Evolutionary conservation across 768 basidiomycete genomes (phyloP), one percentile per base, ranked within the genome.

Genomic region (Tricholoma furcatifolium): DNA sequence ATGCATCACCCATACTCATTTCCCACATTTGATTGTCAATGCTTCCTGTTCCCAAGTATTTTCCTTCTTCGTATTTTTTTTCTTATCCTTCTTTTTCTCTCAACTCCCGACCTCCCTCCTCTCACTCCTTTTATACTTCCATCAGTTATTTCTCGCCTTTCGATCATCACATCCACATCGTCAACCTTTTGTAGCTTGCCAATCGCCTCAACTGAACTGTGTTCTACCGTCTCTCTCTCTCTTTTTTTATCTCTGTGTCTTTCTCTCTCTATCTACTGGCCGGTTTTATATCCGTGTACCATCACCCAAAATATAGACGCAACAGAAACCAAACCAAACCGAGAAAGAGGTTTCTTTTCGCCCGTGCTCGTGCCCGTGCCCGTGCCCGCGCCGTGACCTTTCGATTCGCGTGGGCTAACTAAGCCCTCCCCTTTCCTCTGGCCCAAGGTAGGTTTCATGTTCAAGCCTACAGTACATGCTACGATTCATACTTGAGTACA

Each of bases 241-340:
- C 21, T 51, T 42, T 44, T 21, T 48, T 15, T 32, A 51, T 51
- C 45, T 56, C 55, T 53, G 35, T 35, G 34, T 52, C 4, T n/a
- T n/a, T 27, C 44, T 59, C 53, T 54, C 18, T 51, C 50, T 60
- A 60, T 55, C 53, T 60, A 60, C 51, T 49, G 59, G 50, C 54
- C 31, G 56, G 56, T 60, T 18, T 46, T 53, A 58, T 60, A 55
- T 60, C 56, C 57, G 47, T 60, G 59, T 60, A 60, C 35, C 50
- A 60, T 50, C 59, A 60, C 35, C 56, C 43, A 36, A 50, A 58
- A 55, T 50, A 60, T 53, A 57, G 59, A 60, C 51, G 51, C 59
- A 43, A 55, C 56, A 54, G 52, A 53, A 60, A 51, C n/a, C n/a
- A n/a, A n/a, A n/a, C n/a, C n/a, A n/a, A n/a, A n/a, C n/a, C n/a